A percentile compares a stretch with the other conserved stretches of the same genome.
These are phyloP conservation scores for Penicillium simplicissimum DNA, from an alignment of 495 filamentous ascomycete genomes.

Conservation along the genomic window DNA sequence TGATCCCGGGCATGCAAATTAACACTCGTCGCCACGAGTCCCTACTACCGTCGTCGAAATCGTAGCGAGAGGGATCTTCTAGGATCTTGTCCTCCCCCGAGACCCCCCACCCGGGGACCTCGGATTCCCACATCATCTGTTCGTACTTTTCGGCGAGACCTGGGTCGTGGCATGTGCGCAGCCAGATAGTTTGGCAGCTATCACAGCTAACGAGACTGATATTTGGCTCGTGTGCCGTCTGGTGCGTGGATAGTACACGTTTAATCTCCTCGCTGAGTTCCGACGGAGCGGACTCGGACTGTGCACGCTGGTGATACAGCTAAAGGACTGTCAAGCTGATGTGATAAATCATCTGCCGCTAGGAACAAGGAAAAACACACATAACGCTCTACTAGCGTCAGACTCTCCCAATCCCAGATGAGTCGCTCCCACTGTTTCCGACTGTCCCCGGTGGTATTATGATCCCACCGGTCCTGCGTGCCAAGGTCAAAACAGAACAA, in stretches of 20 bases:
- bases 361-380: no score
- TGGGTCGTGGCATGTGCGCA: background rate
- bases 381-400: background rate
- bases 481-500: background rate
- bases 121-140: background rate
- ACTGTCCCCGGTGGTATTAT: background rate
- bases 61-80: constrained; percentile 4
- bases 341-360: no score
- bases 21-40: constrained; percentile 13
- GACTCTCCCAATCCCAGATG: background rate
- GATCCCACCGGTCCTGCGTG: background rate
- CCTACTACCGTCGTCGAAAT: constrained; percentile 6
- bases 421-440: background rate
- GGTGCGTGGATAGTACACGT: background rate
- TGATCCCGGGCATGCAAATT: constrained; percentile 9
- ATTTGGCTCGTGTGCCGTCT: background rate
- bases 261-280: background rate
- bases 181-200: background rate
- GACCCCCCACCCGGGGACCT: background rate
- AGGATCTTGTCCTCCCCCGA: constrained; percentile 1
- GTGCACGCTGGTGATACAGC: background rate
- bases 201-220: background rate
- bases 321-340: no score
- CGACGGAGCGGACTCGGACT: background rate
- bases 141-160: background rate